Base-by-base conservation (phyloP, 805 yeast genomes). In the Candida ulmi region DNA sequence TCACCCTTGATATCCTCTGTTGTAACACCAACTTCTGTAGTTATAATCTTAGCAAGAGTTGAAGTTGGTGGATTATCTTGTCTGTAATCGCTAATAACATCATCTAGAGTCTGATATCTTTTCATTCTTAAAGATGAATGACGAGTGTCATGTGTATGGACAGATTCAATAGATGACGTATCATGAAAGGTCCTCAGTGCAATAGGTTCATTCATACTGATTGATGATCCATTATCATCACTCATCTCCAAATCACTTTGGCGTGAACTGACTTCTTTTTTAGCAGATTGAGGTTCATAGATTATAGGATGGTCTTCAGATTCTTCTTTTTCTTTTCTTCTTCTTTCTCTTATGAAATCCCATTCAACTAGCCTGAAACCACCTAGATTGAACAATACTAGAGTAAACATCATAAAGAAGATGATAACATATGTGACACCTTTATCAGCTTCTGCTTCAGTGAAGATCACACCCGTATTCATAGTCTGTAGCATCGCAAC, bases 381-480 rank as follows among this genome's bases (percentile, higher is more conserved):
- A 5, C 95, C 95, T 31, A 82, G 62, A 50, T 83, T 80, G 69
- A 86, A 87, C 57, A 83, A 76, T 47, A 71, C 62, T 26, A 83
- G 63, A 30, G 80, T 71, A 57, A 82, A 88, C 2, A 81, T 67
- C 7, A 84, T 78, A 40, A 80, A 64, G 48, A 79, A 83, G 26
- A 88, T 78, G 50, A 88, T 80, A 17, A 83, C 79, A 60, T 83
- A 86, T 0, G 95, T 91, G 24, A 82, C 83, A 27, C 95, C 95
- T 49, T 72, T 70, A 39, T 74, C 68, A 15, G 83, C 82, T 39
- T 82, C 76, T 5, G 59, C 69, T 5, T 63, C 42, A 0, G 78
- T 62, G 49, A 88, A 79, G 8, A 69, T 61, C 1, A 74, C 64
- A 1, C 88, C 79, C 13, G 71, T 66, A 19, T 83, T 80, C 54